Evolutionary conservation across 257 asterid genomes (phyloP), one percentile per base, ranked within the genome.

Genomic region (Cordia subcordata): DNA sequence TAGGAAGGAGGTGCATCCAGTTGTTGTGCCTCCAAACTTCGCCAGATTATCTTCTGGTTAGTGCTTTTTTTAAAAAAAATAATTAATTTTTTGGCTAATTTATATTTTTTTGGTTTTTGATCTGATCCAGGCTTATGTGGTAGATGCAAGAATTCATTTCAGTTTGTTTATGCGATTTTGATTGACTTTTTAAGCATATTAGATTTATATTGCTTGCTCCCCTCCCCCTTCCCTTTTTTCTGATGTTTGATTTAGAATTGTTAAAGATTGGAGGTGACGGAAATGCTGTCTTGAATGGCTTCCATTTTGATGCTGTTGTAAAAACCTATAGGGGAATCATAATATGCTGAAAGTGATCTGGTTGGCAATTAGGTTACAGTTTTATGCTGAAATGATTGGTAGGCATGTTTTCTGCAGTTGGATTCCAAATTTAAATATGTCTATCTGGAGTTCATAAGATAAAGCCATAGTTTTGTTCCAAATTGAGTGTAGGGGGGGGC

Each of bases 11-110:
- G 77, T 73, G 46, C 90, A 77, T 63, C 79, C 75, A 42, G 47
- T 42, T 11, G 70, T 58, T 39, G 72, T 79, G 1, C 84, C 94
- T 53, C 72, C 95, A n/a, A 85, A 80, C 69, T 63, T 89, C 55
- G 79, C 96, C 17, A 86, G 77, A 79, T 77, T 89, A 75, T 79
- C 99, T 71, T 85, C 99, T 64, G 97, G 99, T 92, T 63, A 64
- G 87, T 67, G 35, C 51, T 57, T 53, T 65, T 40, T 18, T 3
- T 23, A 37, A 14, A 18, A 9, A n/a, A n/a, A n/a, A n/a, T n/a
- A n/a, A n/a, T n/a, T n/a, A n/a, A n/a, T n/a, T 23, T 11, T 40
- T 1, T 19, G 8, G 52, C 5, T 32, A 27, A 8, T 47, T 33
- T 18, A 21, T 13, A 17, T n/a, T n/a, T n/a, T 12, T 17, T 23